Evolutionary conservation across 2,329 filamentous ascomycete species (phyloP).

Genomic region (Stagonosporopsis vannaccii): DNA sequence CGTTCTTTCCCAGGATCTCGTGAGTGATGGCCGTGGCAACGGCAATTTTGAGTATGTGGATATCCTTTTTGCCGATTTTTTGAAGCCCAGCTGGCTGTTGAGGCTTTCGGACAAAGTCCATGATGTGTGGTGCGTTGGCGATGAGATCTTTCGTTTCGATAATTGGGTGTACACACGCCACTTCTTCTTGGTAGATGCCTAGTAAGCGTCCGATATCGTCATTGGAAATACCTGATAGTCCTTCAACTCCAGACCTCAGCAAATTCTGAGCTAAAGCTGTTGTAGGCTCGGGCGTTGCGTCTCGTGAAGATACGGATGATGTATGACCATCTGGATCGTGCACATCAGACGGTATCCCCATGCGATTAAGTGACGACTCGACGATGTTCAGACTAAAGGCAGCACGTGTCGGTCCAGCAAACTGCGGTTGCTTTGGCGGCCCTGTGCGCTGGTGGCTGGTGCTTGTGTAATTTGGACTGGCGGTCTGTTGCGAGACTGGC

Average conservation of each 20-base stretch:
- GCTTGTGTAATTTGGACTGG: conserved; percentile 16
- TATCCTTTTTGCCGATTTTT: conserved; percentile 19
- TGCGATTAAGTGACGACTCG: conserved; percentile 24
- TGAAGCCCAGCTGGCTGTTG: not conserved
- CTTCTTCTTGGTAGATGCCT: conserved; percentile 27
- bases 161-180: conserved; percentile 27
- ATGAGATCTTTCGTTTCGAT: conserved; percentile 24
- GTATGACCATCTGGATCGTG: conserved; percentile 2
- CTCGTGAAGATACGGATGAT: conserved; percentile 21
- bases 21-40: conserved; percentile 27
- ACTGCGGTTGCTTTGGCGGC: conserved; percentile 24
- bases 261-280: not conserved
- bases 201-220: conserved; percentile 22
- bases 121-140: conserved; percentile 11
- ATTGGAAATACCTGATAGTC: conserved; percentile 13
- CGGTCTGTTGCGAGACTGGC: conserved; percentile 4
- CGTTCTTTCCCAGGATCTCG: conserved; percentile 26
- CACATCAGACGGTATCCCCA: conserved; percentile 20
- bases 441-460: conserved; percentile 10
- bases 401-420: conserved; percentile 30
- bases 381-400: conserved; percentile 33
- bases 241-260: conserved; percentile 7
- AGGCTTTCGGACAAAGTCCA: conserved; percentile 12
- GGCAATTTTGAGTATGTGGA: conserved; percentile 25
- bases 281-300: conserved; percentile 15